phyloP scores from a whole-genome alignment of 352 stramenopile genomes.

The Phytophthora kernoviae region DNA sequence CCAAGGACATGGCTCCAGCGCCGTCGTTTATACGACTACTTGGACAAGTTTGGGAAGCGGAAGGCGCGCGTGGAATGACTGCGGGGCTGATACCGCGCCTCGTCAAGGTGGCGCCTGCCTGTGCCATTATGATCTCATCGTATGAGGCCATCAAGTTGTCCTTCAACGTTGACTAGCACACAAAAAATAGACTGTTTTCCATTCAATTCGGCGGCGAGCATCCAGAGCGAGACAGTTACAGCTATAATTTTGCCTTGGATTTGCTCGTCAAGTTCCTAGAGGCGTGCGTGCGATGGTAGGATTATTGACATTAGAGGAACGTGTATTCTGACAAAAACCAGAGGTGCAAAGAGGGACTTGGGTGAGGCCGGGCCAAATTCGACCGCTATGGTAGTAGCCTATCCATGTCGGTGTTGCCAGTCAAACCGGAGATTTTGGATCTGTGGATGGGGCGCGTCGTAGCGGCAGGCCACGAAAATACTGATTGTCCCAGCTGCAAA shows the following conservation, averaged over 20 bases:
- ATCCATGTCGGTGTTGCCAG: not conserved
- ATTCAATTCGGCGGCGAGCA: not conserved
- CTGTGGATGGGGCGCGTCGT: constrained; percentile 13
- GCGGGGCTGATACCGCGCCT: constrained; percentile 61
- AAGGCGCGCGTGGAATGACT: constrained; percentile 50
- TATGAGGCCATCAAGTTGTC: constrained; percentile 75
- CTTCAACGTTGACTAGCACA: constrained; percentile 41
- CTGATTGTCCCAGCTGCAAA: too few species aligned
- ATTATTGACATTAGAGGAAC: constrained; percentile 1
- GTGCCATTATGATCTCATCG: constrained; percentile 82
- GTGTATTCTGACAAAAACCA: constrained; percentile 6
- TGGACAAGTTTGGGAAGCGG: constrained; percentile 44
- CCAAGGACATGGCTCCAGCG: constrained; percentile 22
- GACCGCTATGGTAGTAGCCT: not conserved
- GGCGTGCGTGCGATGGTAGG: constrained; percentile 5
- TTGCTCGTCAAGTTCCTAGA: constrained; percentile 19
- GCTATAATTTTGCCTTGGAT: constrained; percentile 31
- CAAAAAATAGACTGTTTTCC: constrained; percentile 4
- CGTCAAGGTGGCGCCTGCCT: constrained; percentile 74
- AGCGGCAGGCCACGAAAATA: not conserved
- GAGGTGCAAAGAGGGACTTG: not conserved
- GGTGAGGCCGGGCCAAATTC: not conserved
- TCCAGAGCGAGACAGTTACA: not conserved
- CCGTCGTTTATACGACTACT: constrained; percentile 51
- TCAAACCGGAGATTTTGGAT: constrained; percentile 3